Conservation (phyloP, 2,329 filamentous ascomycete species). For the Hypoxylon sp. region DNA sequence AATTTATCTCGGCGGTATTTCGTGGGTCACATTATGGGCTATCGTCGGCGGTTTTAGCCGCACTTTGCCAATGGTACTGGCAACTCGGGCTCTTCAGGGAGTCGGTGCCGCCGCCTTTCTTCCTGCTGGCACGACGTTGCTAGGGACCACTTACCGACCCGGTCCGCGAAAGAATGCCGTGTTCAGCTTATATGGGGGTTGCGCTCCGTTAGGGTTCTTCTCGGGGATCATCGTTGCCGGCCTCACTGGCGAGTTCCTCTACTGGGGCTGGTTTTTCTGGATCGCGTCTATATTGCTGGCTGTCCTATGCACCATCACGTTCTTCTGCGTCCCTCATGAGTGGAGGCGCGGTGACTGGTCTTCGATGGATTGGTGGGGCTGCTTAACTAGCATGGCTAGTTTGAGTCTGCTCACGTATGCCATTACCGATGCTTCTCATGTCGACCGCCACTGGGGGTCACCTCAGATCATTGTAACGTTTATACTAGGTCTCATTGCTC, state of each 20-base stretch:
- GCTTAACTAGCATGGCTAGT: slow-evolving; percentile 71
- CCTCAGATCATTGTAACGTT: slow-evolving; percentile 78
- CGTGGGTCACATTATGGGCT: slow-evolving; percentile 77
- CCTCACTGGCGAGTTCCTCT: slow-evolving; percentile 68
- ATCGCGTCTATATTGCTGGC: slow-evolving; percentile 64
- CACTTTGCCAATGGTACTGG: slow-evolving; percentile 77
- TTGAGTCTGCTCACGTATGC: slow-evolving; percentile 79
- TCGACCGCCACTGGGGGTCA: slow-evolving; percentile 75
- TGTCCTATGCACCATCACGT: slow-evolving; percentile 26
- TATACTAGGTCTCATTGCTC: slow-evolving; percentile 70
- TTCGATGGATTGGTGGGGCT: slow-evolving; percentile 77
- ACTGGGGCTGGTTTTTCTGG: slow-evolving; percentile 77
- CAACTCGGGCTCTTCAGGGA: slow-evolving; percentile 79
- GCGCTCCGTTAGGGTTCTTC: slow-evolving; percentile 68
- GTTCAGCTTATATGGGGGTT: slow-evolving; percentile 68
- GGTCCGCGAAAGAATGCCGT: slow-evolving; percentile 77
- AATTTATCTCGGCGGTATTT: slow-evolving; percentile 70
- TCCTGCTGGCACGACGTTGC: slow-evolving; percentile 74
- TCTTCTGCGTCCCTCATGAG: slow-evolving; percentile 43
- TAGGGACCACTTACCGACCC: slow-evolving; percentile 74
- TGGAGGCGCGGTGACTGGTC: slow-evolving; percentile 28
- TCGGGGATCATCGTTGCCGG: slow-evolving; percentile 75
- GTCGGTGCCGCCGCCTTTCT: slow-evolving; percentile 79
- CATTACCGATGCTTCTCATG: slow-evolving; percentile 78
- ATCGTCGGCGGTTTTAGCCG: slow-evolving; percentile 77